Conservation (phyloP, 306 rosid genomes). For the Neltuma alba region DNA sequence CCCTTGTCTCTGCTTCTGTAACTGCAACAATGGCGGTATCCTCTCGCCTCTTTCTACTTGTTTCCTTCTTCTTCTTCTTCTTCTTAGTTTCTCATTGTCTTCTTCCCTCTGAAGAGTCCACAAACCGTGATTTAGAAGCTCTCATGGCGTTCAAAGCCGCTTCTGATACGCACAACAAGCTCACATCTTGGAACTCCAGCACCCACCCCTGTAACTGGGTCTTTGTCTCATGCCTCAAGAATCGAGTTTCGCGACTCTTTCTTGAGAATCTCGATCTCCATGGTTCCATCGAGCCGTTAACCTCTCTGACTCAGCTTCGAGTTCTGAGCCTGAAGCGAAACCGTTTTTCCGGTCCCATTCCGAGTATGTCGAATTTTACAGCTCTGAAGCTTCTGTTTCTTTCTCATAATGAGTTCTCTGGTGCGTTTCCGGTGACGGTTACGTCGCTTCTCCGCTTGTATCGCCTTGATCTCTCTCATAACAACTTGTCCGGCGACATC, state of each 20-base stretch:
- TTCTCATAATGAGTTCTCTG: constrained; percentile 69
- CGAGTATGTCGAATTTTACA: constrained; percentile 68
- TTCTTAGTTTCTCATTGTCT: constrained; percentile 28
- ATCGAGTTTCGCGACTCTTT: constrained; percentile 75
- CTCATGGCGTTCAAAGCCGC: constrained; percentile 65
- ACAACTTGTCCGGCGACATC: constrained; percentile 71
- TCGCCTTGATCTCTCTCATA: constrained; percentile 88
- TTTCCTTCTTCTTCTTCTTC: background rate
- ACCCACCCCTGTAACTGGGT: constrained; percentile 63
- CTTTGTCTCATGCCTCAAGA: constrained; percentile 63
- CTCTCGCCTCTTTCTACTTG: constrained; percentile 5
- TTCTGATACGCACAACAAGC: constrained; percentile 61
- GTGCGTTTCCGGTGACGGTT: constrained; percentile 54
- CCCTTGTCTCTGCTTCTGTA: constrained; percentile 5
- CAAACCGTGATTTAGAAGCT: constrained; percentile 55
- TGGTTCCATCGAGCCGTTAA: constrained; percentile 61
- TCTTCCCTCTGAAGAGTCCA: constrained; percentile 23
- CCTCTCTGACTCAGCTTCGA: constrained; percentile 69
- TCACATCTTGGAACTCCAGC: constrained; percentile 68
- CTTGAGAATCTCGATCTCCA: constrained; percentile 72
- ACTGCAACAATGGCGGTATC: constrained; percentile 55
- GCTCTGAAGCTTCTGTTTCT: constrained; percentile 72
- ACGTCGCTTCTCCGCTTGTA: constrained; percentile 63
- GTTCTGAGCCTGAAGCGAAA: constrained; percentile 84
- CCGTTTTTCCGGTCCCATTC: constrained; percentile 68